Base-by-base conservation (phyloP, 768 basidiomycete species). In the Russula dissimulans region DNA sequence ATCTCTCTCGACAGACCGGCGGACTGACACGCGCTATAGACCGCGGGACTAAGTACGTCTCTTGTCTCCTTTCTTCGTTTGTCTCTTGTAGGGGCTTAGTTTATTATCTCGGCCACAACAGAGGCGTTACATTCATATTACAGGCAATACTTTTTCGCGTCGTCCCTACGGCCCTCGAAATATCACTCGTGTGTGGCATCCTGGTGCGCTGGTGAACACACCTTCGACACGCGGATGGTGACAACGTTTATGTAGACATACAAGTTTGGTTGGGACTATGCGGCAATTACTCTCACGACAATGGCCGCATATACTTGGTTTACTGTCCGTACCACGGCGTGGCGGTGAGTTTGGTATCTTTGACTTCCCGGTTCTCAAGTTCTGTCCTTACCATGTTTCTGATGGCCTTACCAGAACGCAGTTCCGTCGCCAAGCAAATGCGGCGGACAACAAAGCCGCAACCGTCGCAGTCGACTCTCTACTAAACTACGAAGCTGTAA, bases 401-500 rank as follows among this genome's bases (percentile, higher is more conserved):
- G 18, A 52, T 26, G 5, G 17, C n/a, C 10, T 59, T 26, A 38
- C 2, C 66, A 95, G 95, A 61, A 97, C 94, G 0, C 84, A 83
- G 53, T 98, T 98, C 77, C 87, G 97, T 29, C 84, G 94, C 48
- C 83, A 97, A 62, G 97, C 95, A 0, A 99, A 99, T 72, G 81
- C 88, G 59, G 97, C 97, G 0, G 97, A 99, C 66, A 98, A 99
- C 73, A 90, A 89, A 69, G 95, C 95, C 17, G 97, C 95, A 0
- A 90, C 91, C 0, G 82, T 89, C 2, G 91, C 92, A 3, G 92
- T 98, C 3, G 97, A 99, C 70, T 91, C 95, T 0, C 76, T 99
- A 46, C 95, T 99, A 71, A 99, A 99, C 69, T 98, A 92, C 68
- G 97, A 99, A 70, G 97, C 97, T 3, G 97, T 99, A 68, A 99